Evolutionary conservation across 345 rosid species (phyloP), one percentile per base, ranked within the genome.

Genomic region (Salix suchowensis): DNA sequence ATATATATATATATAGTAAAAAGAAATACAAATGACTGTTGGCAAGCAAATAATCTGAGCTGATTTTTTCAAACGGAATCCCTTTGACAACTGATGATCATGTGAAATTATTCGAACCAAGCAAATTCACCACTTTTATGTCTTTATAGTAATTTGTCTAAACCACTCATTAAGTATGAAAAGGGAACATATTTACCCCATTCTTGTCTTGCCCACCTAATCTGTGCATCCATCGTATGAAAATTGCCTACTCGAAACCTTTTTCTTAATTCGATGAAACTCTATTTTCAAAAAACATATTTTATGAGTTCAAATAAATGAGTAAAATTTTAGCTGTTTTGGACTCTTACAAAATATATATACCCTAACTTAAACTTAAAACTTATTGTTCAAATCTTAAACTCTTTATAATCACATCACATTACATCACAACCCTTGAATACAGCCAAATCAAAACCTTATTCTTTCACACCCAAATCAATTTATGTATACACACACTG

Each of bases 291-390:
- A 0, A 34, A 34, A 34, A 34, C 4, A 0, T 34, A 34, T 34
- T 34, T 34, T 34, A 34, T 34, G 0, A 0, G 0, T 34, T 34
- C 1, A 34, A 4, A 4, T 34, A 0, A 34, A 4, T 1, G 6
- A 0, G 5, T 34, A 34, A 4, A 34, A 4, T 34, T 4, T 6
- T 5, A 5, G 5, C 0, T 34, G 4, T 34, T 0, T 34, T 0
- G n/a, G n/a, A n/a, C n/a, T n/a, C n/a, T 34, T 34, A 34, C 6
- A 34, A 34, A 0, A 34, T 4, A 34, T 34, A 0, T 0, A 34
- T 34, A 5, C 0, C 0, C 5, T 34, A 34, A 4, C 5, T 34
- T 34, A 4, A 4, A 34, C 0, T 4, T 34, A 4, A 34, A 4
- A 34, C 1, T 5, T 34, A 0, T 0, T 34, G 0, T 34, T 24